Evolutionary conservation across 805 yeast genomes (phyloP), one percentile per base, ranked within the genome.

Genomic region (Sugiyamaella floridensis): DNA sequence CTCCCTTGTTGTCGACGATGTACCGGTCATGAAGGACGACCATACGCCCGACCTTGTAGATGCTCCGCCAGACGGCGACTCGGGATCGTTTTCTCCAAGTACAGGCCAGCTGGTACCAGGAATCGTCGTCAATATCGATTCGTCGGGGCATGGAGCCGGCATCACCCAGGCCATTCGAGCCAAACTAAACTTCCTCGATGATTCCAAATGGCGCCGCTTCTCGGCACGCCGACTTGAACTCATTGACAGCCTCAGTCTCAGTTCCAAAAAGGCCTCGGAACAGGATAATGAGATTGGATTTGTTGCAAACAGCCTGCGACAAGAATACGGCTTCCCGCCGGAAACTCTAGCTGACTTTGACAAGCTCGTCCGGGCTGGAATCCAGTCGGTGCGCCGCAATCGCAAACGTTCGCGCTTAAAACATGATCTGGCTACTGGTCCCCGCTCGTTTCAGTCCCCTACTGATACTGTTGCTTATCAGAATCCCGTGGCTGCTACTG

Each of bases 371-470:
- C 74, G 96, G 40, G 95, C 96, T 9, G 98, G 97, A 0, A 84
- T 92, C 26, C 99, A 92, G 68, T 84, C 95, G 49, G 97, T 87
- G 1, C 73, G 98, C 56, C 74, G 99, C 58, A 92, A 92, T 67
- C 76, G 96, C 55, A 61, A 61, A 45, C 51, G 66, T 18, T 49
- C 58, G 14, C 57, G 58, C 5, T 43, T 34, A 26, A 42, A 50
- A 15, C n/a, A 32, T 8, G 37, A 32, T 11, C 9, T 32, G 8
- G 4, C 37, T 40, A 40, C 42, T n/a, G 15, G 3, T 3, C 7
- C 15, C 15, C 18, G 15, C 42, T 40, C 16, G 7, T 3, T 40
- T 7, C 16, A 4, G 7, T 7, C 42, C 3, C 42, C 3, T 40
- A 7, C 6, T 6, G 26, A 22, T 22, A 6, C 26, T 22, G 6